Evolutionary conservation across 1,284 basidiomycete species (phyloP), one percentile per base, ranked within the genome.

Genomic region (Bondarzewia mesenterica): DNA sequence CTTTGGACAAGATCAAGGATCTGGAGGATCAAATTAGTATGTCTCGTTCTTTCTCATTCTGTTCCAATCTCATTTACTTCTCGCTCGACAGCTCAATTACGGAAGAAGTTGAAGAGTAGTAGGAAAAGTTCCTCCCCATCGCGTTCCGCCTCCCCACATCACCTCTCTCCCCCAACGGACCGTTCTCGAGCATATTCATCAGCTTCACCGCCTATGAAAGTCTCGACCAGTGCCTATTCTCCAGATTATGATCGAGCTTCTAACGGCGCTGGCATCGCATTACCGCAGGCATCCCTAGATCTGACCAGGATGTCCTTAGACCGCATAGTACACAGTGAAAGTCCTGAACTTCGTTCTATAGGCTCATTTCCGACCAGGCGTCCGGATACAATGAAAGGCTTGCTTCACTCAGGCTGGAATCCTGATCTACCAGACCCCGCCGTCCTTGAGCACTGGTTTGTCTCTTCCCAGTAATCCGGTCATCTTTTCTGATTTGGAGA

Each of bases 321-420:
- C 36, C 72, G 67, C 68, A 69, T 21, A 70, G 70, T 50, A 54
- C 67, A n/a, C 66, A 77, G 70, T 50, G 63, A 65, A 25, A 80
- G 76, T 57, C 75, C 80, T 20, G 75, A 82, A 48, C 45, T 74
- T 35, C 63, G 38, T 48, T 35, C 52, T 26, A 20, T 46, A 21
- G 42, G 12, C 29, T 10, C n/a, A 10, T 32, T 46, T 39, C 44
- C 48, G 48, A 37, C 27, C 26, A 47, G 29, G 59, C 48, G 63
- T 43, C 63, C 73, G 3, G 74, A 82, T 53, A 69, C 74, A 15
- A 71, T 81, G 52, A 71, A 80, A 65, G 78, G 82, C 42, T 63
- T 89, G 42, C 68, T 89, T 18, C 78, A 81, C 57, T 73, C 78
- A 18, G 88, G 87, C 5, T 90, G 88, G 88, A 85, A 89, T 65